A percentile compares a stretch with the other conserved stretches of the same genome.
phyloP scores from a whole-genome alignment of 1,284 basidiomycete genomes.

The Coriolopsis trogii region DNA sequence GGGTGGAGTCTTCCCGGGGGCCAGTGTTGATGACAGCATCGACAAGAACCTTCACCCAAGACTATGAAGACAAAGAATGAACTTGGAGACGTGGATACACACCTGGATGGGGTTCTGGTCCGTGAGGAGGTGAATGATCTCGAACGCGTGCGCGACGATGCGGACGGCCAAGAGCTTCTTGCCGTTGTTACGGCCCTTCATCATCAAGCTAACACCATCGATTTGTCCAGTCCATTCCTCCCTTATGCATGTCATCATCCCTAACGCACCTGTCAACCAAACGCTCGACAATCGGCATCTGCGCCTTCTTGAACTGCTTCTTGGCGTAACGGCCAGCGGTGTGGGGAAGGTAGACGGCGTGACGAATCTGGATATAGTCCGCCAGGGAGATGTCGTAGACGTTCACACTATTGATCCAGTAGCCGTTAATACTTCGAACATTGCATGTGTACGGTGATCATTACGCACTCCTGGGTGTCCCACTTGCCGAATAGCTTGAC shows the following conservation, averaged over 20 bases:
- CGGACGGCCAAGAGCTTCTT: slow-evolving; percentile 99
- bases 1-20: slow-evolving; percentile 99
- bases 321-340: slow-evolving; percentile 99
- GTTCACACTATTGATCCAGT: slow-evolving; percentile 73
- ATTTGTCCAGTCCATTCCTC: neutral
- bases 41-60: slow-evolving; percentile 70
- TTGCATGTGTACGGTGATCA: slow-evolving; percentile 2
- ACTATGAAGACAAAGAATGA: neutral
- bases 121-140: slow-evolving; percentile 99
- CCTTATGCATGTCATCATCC: neutral
- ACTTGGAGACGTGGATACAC: slow-evolving; percentile 26
- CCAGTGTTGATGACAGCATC: slow-evolving; percentile 99
- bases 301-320: slow-evolving; percentile 99
- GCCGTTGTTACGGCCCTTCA: slow-evolving; percentile 99
- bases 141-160: slow-evolving; percentile 99
- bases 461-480: slow-evolving; percentile 92
- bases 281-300: slow-evolving; percentile 99
- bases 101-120: slow-evolving; percentile 99
- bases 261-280: slow-evolving; percentile 90
- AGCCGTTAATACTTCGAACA: slow-evolving; percentile 5
- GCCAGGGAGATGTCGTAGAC: slow-evolving; percentile 99
- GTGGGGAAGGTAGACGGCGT: slow-evolving; percentile 97
- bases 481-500: slow-evolving; percentile 97
- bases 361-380: slow-evolving; percentile 99
- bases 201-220: slow-evolving; percentile 78